Evolutionary conservation across 345 rosid genomes (phyloP).

Genomic region (Eutrema japonicum): DNA sequence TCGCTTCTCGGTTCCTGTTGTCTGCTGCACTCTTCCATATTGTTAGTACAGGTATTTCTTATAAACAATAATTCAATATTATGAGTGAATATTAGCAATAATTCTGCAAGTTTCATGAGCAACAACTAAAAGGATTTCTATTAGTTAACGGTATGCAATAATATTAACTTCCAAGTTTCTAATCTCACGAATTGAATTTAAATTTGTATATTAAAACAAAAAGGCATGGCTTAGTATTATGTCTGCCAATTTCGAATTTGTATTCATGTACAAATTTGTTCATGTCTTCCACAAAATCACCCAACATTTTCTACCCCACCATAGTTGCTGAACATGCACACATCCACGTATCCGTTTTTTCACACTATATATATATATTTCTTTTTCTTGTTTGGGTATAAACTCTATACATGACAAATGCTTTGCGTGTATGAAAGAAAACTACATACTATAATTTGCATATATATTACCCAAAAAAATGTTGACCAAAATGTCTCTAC

Average conservation of each 20-base stretch:
- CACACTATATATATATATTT: not conserved
- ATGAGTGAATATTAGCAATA: slow-evolving; percentile 32
- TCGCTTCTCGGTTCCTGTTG: slow-evolving; percentile 26
- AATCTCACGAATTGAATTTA: slow-evolving; percentile 24
- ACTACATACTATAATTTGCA: slow-evolving; percentile 36
- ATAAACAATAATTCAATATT: slow-evolving; percentile 6
- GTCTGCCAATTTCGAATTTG: slow-evolving; percentile 45
- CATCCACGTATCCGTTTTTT: slow-evolving; percentile 40
- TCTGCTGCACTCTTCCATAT: slow-evolving; percentile 33
- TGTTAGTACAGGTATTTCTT: slow-evolving; percentile 18
- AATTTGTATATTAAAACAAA: not conserved
- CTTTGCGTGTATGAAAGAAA: slow-evolving; percentile 35
- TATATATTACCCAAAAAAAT: slow-evolving; percentile 36
- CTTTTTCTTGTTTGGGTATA: not conserved
- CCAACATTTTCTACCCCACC: slow-evolving; percentile 47
- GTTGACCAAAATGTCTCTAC: slow-evolving; percentile 46
- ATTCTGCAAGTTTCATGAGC: slow-evolving; percentile 39
- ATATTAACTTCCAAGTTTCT: slow-evolving; percentile 32
- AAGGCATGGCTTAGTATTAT: slow-evolving; percentile 33
- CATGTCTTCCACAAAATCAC: slow-evolving; percentile 43
- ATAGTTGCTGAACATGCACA: slow-evolving; percentile 40
- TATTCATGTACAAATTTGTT: slow-evolving; percentile 36
- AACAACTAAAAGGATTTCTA: slow-evolving; percentile 8
- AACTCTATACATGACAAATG: slow-evolving; percentile 40
- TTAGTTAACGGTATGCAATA: slow-evolving; percentile 26